A percentile compares a stretch with the other conserved stretches of the same genome.
phyloP scores from a whole-genome alignment of 2,329 filamentous ascomycete species.

The Cordyceps tenuipes region DNA sequence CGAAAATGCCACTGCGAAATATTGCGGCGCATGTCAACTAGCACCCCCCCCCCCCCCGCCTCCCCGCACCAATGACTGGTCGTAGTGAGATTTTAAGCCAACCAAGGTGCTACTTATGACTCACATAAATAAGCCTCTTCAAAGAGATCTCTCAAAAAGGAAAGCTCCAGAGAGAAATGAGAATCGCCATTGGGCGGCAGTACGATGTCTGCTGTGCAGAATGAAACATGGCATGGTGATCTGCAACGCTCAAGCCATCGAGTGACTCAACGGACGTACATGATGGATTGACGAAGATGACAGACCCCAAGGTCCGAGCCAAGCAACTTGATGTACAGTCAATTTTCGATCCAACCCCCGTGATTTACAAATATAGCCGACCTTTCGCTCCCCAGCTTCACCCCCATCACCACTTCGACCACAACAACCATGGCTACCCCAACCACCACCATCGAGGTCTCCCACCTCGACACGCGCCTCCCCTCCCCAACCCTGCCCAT shows the following conservation, averaged over 20 bases:
- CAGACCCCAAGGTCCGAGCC: too few relatives aligned
- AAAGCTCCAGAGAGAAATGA: background rate
- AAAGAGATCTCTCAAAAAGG: background rate
- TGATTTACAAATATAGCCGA: background rate
- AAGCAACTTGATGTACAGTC: too few relatives aligned
- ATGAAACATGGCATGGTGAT: background rate
- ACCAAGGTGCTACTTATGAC: constrained; percentile 3
- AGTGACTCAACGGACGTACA: constrained; percentile 1
- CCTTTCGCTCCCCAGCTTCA: background rate
- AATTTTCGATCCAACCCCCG: too few relatives aligned
- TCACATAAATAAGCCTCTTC: background rate
- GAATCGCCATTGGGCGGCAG: background rate
- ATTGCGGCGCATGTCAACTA: background rate
- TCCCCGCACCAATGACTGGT: constrained; percentile 7
- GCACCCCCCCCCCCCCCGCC: too few relatives aligned
- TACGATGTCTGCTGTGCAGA: background rate
- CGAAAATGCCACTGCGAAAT: background rate
- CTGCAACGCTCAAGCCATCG: background rate
- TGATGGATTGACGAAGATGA: background rate
- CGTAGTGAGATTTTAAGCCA: constrained; percentile 1
- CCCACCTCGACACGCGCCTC: constrained; percentile 19
- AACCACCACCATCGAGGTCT: constrained; percentile 8
- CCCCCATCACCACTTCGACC: background rate
- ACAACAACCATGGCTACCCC: constrained; percentile 7
- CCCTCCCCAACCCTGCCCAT: constrained; percentile 18